Evolutionary conservation across 441 rosid species (phyloP).

Genomic region (Eutrema salsugineum): DNA sequence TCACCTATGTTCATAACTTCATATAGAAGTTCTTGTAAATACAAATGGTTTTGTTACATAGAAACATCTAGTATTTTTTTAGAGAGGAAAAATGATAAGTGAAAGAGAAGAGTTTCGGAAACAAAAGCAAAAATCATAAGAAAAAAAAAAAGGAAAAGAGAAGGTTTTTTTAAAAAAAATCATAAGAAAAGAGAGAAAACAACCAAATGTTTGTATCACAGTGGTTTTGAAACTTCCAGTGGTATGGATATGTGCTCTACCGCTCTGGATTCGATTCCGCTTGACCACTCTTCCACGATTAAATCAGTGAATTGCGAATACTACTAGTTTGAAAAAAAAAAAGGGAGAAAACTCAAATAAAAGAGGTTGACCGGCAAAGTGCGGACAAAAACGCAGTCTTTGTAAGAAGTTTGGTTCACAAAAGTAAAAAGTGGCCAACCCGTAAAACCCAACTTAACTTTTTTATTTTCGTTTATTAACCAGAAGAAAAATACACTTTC

Average conservation of each 20-base stretch:
- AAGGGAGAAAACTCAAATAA: neutral
- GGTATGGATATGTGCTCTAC: too few species aligned
- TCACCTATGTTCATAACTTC: neutral
- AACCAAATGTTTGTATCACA: too few species aligned
- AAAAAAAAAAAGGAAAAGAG: neutral
- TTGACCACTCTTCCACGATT: too few species aligned
- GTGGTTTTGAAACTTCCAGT: too few species aligned
- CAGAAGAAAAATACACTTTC: neutral
- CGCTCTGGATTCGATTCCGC: too few species aligned
- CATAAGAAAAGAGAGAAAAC: too few species aligned
- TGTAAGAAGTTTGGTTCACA: conserved; percentile 26
- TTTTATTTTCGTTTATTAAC: neutral
- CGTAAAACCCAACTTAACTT: conserved; percentile 1
- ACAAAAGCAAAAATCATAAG: neutral
- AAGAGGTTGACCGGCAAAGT: conserved; percentile 30
- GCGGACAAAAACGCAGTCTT: conserved; percentile 23
- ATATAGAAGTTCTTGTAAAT: neutral
- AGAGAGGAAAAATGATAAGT: neutral
- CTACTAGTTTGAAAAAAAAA: too few species aligned
- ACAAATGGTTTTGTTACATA: neutral
- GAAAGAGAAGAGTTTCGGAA: neutral
- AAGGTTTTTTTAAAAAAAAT: neutral
- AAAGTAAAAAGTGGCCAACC: conserved; percentile 14
- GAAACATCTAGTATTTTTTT: neutral
- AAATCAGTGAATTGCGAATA: too few species aligned